Base-by-base conservation (phyloP, 2,329 filamentous ascomycete species). In the Botryosphaeria dothidea region DNA sequence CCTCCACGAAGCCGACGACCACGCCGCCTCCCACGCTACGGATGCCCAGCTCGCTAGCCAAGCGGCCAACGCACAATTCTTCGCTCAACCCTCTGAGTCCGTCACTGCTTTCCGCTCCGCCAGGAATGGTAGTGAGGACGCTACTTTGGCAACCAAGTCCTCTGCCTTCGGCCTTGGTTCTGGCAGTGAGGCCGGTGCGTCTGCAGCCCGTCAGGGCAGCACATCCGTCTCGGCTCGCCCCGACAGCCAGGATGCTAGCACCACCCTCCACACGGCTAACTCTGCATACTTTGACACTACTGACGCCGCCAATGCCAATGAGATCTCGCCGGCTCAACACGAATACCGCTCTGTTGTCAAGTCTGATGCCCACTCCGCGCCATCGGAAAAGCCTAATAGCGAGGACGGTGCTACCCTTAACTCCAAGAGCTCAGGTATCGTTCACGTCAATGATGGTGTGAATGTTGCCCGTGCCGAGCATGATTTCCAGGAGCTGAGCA, bases 381-480 rank as follows among this genome's bases (percentile, higher is more conserved):
- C 36, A 3, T 60, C 52, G 8, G 56, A 60, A 31, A 61, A 61
- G 54, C 56, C 56, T 8, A 31, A 43, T 29, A 60, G 63, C 63
- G 45, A 60, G 6, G 62, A 65, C n/a, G 52, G 51, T 19, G 52
- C 23, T 7, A 57, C 62, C 9, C 41, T 65, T 29, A 65, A 65
- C 25, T 57, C 62, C n/a, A 57, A 57, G 62, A 65, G 52, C 23
- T 64, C 49, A 4, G 48, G 13, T 11, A 34, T 64, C 36, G 41
- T 60, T 3, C 49, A 64, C 27, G 48, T 64, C 13, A 56, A 64
- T n/a, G 49, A 65, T 45, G 63, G 63, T 54, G 65, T 66, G 34
- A 87, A 90, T 8, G 84, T 93, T 60, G 81, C 86, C 66, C 84
- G 85, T 61, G 90, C 90, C 48, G 86, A 91, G 75, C 85, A 85